Evolutionary conservation across 352 stramenopile species (phyloP).

Genomic region (Pythium brassicae): DNA sequence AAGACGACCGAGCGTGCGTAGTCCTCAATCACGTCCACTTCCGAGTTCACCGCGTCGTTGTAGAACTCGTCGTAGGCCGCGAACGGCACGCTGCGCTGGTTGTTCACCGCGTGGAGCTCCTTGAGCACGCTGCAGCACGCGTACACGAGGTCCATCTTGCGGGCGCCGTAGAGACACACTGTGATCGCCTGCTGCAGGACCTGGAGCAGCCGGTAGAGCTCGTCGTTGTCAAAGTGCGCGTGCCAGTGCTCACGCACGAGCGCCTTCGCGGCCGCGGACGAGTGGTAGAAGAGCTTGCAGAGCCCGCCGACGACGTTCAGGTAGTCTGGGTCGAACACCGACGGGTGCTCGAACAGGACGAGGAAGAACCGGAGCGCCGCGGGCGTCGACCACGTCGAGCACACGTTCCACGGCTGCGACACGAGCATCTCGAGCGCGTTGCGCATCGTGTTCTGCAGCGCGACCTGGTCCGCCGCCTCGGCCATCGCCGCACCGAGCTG

Average conservation of each 20-base stretch:
- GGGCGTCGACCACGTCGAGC: conserved; percentile 56
- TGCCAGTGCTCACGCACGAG: conserved; percentile 54
- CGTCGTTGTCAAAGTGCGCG: conserved; percentile 43
- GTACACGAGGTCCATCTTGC: conserved; percentile 77
- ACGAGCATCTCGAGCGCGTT: conserved; percentile 69
- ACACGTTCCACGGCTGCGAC: conserved; percentile 71
- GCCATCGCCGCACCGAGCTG: conserved; percentile 35
- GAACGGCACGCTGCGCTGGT: conserved; percentile 34
- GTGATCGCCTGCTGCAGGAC: conserved; percentile 78
- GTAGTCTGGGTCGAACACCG: conserved; percentile 77
- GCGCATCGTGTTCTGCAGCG: conserved; percentile 65
- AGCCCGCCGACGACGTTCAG: conserved; percentile 64
- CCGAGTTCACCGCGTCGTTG: conserved; percentile 78
- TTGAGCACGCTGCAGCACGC: conserved; percentile 59
- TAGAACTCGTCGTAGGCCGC: conserved; percentile 74
- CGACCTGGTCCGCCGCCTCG: conserved; percentile 25
- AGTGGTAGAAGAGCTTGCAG: conserved; percentile 66
- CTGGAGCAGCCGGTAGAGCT: conserved; percentile 60
- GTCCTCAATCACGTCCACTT: conserved; percentile 78
- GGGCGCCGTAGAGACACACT: conserved; percentile 60
- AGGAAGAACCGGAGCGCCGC: conserved; percentile 55
- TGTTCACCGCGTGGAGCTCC: conserved; percentile 66
- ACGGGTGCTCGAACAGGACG: conserved; percentile 68
- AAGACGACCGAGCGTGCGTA: conserved; percentile 73
- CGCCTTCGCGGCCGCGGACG: conserved; percentile 40